Percentiles rank a stretch among this genome's conserved stretches.
phyloP scores from a whole-genome alignment of 345 rosid genomes.

The Sisymbrium irio region DNA sequence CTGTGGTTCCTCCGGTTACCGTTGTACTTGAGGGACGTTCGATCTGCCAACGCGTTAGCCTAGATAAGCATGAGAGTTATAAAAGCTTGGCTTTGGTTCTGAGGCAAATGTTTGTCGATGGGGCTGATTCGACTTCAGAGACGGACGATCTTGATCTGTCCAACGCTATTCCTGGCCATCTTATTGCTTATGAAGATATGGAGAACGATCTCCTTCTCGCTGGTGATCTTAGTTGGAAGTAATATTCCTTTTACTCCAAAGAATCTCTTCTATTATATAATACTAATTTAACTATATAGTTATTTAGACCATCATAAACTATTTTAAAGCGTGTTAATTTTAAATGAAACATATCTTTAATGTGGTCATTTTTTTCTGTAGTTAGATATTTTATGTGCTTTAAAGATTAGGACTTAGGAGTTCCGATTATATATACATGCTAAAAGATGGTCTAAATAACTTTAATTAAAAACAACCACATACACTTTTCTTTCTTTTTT shows the following conservation, averaged over 20 bases:
- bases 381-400: background rate
- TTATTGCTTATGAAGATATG: slow-evolving; percentile 83
- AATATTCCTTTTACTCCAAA: slow-evolving; percentile 17
- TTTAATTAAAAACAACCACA: too few relatives aligned
- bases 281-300: background rate
- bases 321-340: background rate
- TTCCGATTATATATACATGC: too few relatives aligned
- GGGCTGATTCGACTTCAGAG: slow-evolving; percentile 15
- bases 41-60: slow-evolving; percentile 79
- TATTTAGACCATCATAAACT: background rate
- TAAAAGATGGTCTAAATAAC: too few relatives aligned
- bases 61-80: slow-evolving; percentile 77
- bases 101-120: slow-evolving; percentile 78
- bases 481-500: too few relatives aligned
- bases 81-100: slow-evolving; percentile 76
- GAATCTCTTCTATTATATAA: background rate
- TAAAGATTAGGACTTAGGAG: background rate
- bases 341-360: background rate
- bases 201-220: slow-evolving; percentile 94
- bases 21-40: slow-evolving; percentile 89
- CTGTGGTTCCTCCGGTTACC: slow-evolving; percentile 72
- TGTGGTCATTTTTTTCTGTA: background rate
- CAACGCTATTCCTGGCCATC: slow-evolving; percentile 80
- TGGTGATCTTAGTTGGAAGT: slow-evolving; percentile 94
- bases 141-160: slow-evolving; percentile 55